A percentile compares a stretch with the other conserved stretches of the same genome.
Evolutionary conservation across 2,329 filamentous ascomycete species (phyloP).

Genomic region (Colletotrichum sp.): DNA sequence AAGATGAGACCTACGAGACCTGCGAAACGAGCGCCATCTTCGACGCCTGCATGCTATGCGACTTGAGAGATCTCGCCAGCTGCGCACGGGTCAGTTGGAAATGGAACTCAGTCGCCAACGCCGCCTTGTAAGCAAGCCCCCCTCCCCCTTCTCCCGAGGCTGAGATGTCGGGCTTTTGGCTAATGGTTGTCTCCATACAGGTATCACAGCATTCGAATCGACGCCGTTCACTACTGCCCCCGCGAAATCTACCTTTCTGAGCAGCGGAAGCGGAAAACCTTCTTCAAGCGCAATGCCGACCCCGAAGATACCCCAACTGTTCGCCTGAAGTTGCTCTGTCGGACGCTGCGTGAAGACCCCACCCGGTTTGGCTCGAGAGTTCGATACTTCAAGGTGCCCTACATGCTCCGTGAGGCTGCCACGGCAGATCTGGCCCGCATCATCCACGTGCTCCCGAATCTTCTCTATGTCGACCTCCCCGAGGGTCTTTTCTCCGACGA

Average conservation of each 20-base stretch:
- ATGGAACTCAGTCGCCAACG: conserved; percentile 66
- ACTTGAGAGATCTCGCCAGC: conserved; percentile 85
- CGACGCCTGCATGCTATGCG: conserved; percentile 90
- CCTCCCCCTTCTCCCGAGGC: not conserved
- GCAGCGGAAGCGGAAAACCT: conserved; percentile 74
- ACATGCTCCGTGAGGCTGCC: conserved; percentile 90
- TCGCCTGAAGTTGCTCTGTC: conserved; percentile 78
- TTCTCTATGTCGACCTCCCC: conserved; percentile 89
- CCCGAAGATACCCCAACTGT: conserved; percentile 80
- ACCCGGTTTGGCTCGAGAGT: conserved; percentile 72
- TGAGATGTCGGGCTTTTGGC: not conserved
- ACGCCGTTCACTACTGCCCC: conserved; percentile 92
- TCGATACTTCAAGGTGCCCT: conserved; percentile 84
- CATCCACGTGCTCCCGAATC: conserved; percentile 82
- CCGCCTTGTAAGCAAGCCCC: conserved; percentile 68
- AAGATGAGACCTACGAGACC: conserved; percentile 78
- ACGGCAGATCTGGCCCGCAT: conserved; percentile 85
- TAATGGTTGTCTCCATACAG: conserved; percentile 46
- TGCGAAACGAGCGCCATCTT: conserved; percentile 82
- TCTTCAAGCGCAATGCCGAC: conserved; percentile 78
- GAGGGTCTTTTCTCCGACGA: conserved; percentile 88
- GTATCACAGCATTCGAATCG: conserved; percentile 89
- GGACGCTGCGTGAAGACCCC: conserved; percentile 80
- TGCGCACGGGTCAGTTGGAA: conserved; percentile 75
- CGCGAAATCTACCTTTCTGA: conserved; percentile 83